These are phyloP conservation scores for Endoconidiophora laricicola DNA, from an alignment of 2,329 filamentous ascomycete species.

Conservation along the genomic window DNA sequence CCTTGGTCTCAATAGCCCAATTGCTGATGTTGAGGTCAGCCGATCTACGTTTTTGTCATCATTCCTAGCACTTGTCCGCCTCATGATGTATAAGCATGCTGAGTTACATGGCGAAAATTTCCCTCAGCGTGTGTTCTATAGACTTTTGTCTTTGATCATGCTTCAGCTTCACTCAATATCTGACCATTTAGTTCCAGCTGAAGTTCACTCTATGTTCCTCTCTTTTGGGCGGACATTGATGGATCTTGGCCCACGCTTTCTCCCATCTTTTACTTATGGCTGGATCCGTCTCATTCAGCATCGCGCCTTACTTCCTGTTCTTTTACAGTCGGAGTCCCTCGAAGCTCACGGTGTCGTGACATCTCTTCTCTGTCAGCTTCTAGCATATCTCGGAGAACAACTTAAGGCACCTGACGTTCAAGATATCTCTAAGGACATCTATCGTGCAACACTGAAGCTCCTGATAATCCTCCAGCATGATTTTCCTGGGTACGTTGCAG, in stretches of 20 bases:
- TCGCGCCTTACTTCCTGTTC: conserved; percentile 62
- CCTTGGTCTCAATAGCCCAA: conserved; percentile 23
- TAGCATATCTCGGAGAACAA: conserved; percentile 62
- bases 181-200: not conserved
- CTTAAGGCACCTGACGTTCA: conserved; percentile 57
- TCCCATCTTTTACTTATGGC: conserved; percentile 68
- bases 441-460: conserved; percentile 68
- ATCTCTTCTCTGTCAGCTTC: conserved; percentile 64
- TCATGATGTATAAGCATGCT: conserved; percentile 77
- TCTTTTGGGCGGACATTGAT: conserved; percentile 41
- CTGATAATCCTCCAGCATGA: conserved; percentile 81
- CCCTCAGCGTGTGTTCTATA: conserved; percentile 80
- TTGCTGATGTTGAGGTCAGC: conserved; percentile 3
- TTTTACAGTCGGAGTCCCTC: conserved; percentile 36
- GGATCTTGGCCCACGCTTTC: conserved; percentile 56
- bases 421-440: conserved; percentile 61
- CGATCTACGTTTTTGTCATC: conserved; percentile 62
- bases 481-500: conserved; percentile 80
- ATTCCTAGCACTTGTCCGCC: conserved; percentile 56
- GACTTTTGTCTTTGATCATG: conserved; percentile 59
- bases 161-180: conserved; percentile 37
- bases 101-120: conserved; percentile 64
- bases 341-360: conserved; percentile 47
- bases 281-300: conserved; percentile 78
- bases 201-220: conserved; percentile 5